These are phyloP conservation scores for Lentinus brumalis DNA, from an alignment of 768 basidiomycete species.

Conservation along the genomic window DNA sequence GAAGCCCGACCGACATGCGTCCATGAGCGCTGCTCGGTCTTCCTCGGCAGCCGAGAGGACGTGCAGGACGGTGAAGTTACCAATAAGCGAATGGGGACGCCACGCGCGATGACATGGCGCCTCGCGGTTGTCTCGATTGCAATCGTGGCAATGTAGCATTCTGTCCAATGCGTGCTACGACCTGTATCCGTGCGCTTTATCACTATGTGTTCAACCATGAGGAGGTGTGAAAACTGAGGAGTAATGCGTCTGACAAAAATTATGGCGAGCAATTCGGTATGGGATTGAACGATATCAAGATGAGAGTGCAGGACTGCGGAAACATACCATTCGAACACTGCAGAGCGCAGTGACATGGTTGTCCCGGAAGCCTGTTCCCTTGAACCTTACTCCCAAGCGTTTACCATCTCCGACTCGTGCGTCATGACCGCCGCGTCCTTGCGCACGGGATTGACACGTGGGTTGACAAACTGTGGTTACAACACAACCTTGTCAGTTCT, in stretches of 20 bases:
- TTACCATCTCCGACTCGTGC: slow-evolving; percentile 76
- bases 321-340: background rate
- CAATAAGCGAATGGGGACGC: too few relatives aligned
- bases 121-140: too few relatives aligned
- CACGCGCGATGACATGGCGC: too few relatives aligned
- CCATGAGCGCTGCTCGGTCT: too few relatives aligned
- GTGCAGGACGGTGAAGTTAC: too few relatives aligned
- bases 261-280: background rate
- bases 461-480: slow-evolving; percentile 70
- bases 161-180: background rate
- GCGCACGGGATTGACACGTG: slow-evolving; percentile 75
- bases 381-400: slow-evolving; percentile 49
- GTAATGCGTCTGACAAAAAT: background rate
- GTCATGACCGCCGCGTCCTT: slow-evolving; percentile 85
- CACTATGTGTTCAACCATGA: background rate
- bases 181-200: background rate
- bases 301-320: background rate
- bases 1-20: too few relatives aligned
- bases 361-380: background rate
- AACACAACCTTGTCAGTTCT: background rate
- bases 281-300: background rate
- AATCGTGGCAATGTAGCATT: background rate
- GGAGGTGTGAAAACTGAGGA: background rate
- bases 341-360: background rate
- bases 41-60: too few relatives aligned